Base-by-base conservation (phyloP, 1,139 yeast genomes). In the Fermentozyma sake region DNA sequence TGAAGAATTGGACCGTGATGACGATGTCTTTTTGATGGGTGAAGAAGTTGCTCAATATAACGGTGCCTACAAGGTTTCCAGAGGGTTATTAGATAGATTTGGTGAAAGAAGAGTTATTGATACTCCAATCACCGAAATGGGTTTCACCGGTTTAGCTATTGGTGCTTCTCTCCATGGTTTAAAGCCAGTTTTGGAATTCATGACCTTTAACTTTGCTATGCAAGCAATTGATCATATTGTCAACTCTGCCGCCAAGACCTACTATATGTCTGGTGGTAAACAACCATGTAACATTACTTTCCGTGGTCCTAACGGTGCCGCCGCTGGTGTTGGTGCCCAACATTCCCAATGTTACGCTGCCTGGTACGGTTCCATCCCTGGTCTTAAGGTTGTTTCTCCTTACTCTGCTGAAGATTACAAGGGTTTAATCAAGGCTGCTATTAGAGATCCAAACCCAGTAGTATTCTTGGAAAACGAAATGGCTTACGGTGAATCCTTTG, bases 241-340 rank as follows among this genome's bases (percentile, higher is more conserved):
- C 65, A 91, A 91, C 75, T 89, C 97, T 33, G 98, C 96, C 36
- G 99, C 97, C 37, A 93, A 91, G 74, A 91, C 98, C 27, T 85
- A 79, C 64, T 91, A 91, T 70, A 91, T 91, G 99, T 84, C 96
- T 39, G 99, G 99, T 59, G 99, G 99, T 71, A 83, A 79, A 42
- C 96, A 89, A 66, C 89, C 89, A 38, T 89, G 96, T 72, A 89
- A 85, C 64, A 85, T 91, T 53, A 89, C 95, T 29, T 93, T 93
- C 75, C 82, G 98, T 67, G 98, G 98, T 52, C 97, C 98, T 39
- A 93, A 93, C 63, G 99, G 98, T 64, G 96, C 98, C 28, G 96
- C 98, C 47, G 96, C 96, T 27, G 97, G 98, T 75, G 98, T 91
- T 48, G 99, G 78, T 48, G 99, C 99, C 35, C 99, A 91, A 66